A percentile compares a stretch with the other conserved stretches of the same genome.
Evolutionary conservation across 73 alveolate species (phyloP).

Genomic region (Tetrahymena elliotti): DNA sequence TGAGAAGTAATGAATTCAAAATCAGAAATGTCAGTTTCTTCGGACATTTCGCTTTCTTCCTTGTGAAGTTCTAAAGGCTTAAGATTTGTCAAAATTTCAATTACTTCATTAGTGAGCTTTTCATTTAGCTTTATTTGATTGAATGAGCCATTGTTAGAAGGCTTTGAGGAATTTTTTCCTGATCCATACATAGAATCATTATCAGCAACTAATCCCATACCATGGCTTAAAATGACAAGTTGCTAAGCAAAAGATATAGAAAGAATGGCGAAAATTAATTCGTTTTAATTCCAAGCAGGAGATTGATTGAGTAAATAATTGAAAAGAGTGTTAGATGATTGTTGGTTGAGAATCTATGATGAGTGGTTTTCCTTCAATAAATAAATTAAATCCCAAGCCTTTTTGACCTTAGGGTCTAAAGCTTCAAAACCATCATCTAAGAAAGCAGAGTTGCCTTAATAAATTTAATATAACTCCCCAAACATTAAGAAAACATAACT

Average conservation of each 20-base stretch:
- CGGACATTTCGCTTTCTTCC: neutral
- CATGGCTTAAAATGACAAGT: neutral
- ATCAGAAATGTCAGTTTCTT: neutral
- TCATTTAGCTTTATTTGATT: neutral
- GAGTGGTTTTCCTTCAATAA: neutral
- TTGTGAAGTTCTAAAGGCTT: neutral
- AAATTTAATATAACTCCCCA: neutral
- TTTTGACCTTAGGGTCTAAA: neutral
- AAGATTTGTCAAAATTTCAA: neutral
- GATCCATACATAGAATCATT: neutral
- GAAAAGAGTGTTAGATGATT: neutral
- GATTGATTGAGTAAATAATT: neutral
- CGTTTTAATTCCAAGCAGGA: neutral
- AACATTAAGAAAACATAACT: neutral
- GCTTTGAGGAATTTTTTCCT: neutral
- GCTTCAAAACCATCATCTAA: neutral
- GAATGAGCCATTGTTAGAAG: neutral
- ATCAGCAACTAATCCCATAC: neutral
- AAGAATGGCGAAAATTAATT: neutral
- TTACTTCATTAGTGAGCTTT: neutral
- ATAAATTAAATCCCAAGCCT: neutral
- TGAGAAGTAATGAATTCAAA: neutral
- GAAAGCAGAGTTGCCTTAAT: neutral
- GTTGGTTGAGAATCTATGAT: neutral
- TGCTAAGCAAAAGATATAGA: neutral